phyloP scores from a whole-genome alignment of 192 early-diverging fungal species.

The Obelidium mucronatum region DNA sequence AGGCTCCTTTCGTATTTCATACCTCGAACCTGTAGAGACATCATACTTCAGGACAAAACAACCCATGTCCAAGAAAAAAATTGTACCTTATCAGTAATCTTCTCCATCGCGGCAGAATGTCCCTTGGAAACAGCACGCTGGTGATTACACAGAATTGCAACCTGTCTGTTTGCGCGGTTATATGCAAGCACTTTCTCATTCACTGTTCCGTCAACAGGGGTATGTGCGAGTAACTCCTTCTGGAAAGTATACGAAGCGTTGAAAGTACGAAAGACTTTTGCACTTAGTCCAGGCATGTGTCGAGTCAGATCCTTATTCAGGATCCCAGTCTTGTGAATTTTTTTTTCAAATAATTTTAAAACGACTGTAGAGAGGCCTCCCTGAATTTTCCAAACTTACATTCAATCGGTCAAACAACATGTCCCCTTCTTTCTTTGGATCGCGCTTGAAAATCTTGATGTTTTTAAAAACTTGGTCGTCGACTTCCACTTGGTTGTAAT shows the following conservation, averaged over 20 bases:
- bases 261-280: constrained; percentile 99
- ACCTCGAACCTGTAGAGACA: constrained; percentile 65
- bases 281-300: constrained; percentile 91
- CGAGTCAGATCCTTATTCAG: constrained; percentile 90
- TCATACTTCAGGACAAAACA: too few relatives aligned
- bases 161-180: constrained; percentile 94
- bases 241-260: constrained; percentile 96
- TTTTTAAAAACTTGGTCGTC: constrained; percentile 95
- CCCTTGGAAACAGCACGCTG: constrained; percentile 87
- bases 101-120: constrained; percentile 77
- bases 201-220: constrained; percentile 70
- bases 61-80: not conserved
- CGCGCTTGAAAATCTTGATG: constrained; percentile 84
- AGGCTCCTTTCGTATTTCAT: constrained; percentile 87
- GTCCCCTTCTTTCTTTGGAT: constrained; percentile 77
- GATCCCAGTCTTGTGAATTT: constrained; percentile 62
- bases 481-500: constrained; percentile 83
- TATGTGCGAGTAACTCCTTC: constrained; percentile 79
- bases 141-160: constrained; percentile 98
- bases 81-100: constrained; percentile 80
- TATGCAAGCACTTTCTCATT: constrained; percentile 91
- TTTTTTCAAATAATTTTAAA: not conserved
- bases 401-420: constrained; percentile 92
- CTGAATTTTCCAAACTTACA: constrained; percentile 58
- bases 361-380: too few relatives aligned